Percentiles rank a stretch among this genome's conserved stretches.
phyloP scores from a whole-genome alignment of 768 basidiomycete genomes.

The Tubosaeta sp. region DNA sequence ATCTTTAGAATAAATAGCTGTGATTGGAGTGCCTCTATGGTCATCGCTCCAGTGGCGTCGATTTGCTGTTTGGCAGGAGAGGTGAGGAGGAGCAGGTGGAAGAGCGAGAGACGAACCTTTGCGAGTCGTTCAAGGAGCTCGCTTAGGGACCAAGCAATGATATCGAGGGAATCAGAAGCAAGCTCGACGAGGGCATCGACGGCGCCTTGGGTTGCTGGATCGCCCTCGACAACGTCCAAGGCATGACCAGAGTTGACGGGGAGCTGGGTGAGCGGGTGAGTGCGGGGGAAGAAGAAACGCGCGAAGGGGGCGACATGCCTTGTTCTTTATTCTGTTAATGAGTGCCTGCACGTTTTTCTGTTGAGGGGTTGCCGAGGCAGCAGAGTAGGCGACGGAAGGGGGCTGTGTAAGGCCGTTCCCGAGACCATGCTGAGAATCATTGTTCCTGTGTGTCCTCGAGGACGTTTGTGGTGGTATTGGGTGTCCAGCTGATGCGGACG shows the following conservation, averaged over 20 bases:
- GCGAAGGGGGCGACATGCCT: slow-evolving; percentile 43
- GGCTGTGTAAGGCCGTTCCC: slow-evolving; percentile 31
- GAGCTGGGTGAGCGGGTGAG: slow-evolving; percentile 44
- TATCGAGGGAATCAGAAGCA: slow-evolving; percentile 69
- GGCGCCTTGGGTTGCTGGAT: slow-evolving; percentile 69
- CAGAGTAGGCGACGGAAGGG: slow-evolving; percentile 35
- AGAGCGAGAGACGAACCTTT: slow-evolving; percentile 47
- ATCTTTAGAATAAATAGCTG: slow-evolving; percentile 85
- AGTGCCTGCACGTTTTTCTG: slow-evolving; percentile 79
- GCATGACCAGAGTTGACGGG: slow-evolving; percentile 80
- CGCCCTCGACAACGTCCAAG: slow-evolving; percentile 69
- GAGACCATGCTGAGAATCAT: slow-evolving; percentile 52
- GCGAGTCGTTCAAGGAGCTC: slow-evolving; percentile 75
- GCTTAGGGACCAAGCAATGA: slow-evolving; percentile 74
- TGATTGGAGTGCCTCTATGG: slow-evolving; percentile 77
- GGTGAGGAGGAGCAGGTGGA: slow-evolving; percentile 10
- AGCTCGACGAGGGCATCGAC: slow-evolving; percentile 79
- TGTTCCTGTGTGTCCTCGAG: slow-evolving; percentile 55
- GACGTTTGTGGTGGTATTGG: slow-evolving; percentile 32
- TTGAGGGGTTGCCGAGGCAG: slow-evolving; percentile 52
- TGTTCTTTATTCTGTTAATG: slow-evolving; percentile 76
- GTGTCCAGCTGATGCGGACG: slow-evolving; percentile 54
- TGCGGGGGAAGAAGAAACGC: background rate
- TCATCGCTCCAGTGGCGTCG: slow-evolving; percentile 46
- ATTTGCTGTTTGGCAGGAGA: slow-evolving; percentile 41